Percentiles rank a stretch among this genome's conserved stretches.
These are phyloP conservation scores for Starmera stellimalicola DNA, from an alignment of 1,139 yeast genomes.

Conservation along the genomic window DNA sequence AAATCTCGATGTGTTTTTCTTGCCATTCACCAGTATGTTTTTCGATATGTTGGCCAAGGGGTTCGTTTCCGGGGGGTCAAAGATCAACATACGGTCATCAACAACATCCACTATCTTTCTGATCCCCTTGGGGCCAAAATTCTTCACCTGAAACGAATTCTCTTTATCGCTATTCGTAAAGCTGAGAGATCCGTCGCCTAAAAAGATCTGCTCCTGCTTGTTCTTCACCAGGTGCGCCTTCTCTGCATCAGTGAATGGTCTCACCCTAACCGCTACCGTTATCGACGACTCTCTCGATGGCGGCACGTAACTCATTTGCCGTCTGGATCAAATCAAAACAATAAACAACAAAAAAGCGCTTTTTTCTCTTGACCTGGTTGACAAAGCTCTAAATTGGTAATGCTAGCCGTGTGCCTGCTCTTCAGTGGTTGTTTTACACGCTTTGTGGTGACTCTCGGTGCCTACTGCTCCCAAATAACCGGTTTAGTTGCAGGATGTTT, in stretches of 20 bases:
- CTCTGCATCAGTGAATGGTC: constrained; percentile 72
- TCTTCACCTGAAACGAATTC: constrained; percentile 14
- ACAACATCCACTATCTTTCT: constrained; percentile 74
- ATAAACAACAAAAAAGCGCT: too few species aligned
- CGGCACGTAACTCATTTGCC: constrained; percentile 1
- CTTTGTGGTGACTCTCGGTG: too few species aligned
- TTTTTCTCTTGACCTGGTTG: too few species aligned
- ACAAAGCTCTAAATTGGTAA: too few species aligned
- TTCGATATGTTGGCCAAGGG: constrained; percentile 55
- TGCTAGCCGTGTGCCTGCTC: too few species aligned
- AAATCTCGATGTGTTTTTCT: constrained; percentile 34
- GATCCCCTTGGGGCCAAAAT: constrained; percentile 41
- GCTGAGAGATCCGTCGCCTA: constrained; percentile 43
- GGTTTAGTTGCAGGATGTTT: too few species aligned
- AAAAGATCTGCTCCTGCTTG: constrained; percentile 31
- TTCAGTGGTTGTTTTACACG: too few species aligned
- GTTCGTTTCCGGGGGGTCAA: constrained; percentile 78
- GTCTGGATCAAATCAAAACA: too few species aligned
- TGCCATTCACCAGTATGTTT: constrained; percentile 37
- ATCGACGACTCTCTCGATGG: constrained; percentile 50
- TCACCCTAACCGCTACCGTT: constrained; percentile 69
- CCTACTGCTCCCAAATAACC: too few species aligned
- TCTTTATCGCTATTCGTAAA: constrained; percentile 12
- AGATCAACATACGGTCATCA: constrained; percentile 81
- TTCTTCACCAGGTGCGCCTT: constrained; percentile 31